Base-by-base conservation (phyloP, 169 alveolate genomes). In the Cryptosporidium baileyi region DNA sequence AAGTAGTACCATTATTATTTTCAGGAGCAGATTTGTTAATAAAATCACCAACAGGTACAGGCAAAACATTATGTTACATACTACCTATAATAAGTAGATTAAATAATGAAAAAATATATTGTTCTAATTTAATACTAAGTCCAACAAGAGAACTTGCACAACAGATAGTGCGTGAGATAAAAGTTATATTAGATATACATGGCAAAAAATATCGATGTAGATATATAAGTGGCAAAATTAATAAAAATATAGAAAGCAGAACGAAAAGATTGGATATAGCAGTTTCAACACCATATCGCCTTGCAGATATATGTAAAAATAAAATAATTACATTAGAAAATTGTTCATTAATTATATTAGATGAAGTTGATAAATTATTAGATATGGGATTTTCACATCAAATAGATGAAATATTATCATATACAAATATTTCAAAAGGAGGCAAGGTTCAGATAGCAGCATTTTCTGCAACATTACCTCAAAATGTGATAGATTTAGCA, bases 141-240 rank as follows among this genome's bases (percentile, higher is more conserved):
- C 98, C 98, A 62, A 89, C 96, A 36, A 92, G 98, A 89, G 98
- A 95, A 67, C 91, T 95, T 34, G 96, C 96, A 2, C 88, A 88
- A 36, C 91, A 95, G 80, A 93, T 94, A 17, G 89, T 81, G 57
- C 47, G 85, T 8, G 85, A 74, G 74, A 93, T 60, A 95, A 94
- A 41, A 63, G 92, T 22, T 38, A 80, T 36, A 60, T 47, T 81
- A 30, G 82, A 60, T 30, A 62, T 34, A 1, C 82, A 41, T 24
- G 89, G 74, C 11, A 82, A 67, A 57, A 59, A 80, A 38, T 63
- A 61, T 61, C 41, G 65, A n/a, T 63, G 89, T 7, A 47, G 63
- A 8, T 38, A 63, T 24, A 54, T 74, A 26, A 54, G 85, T 54
- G 85, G 85, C 15, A 74, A 59, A 36, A 57, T 74, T 32, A 47